Base-by-base conservation (phyloP, 768 basidiomycete species). In the Cystofilobasidium ferigula region DNA sequence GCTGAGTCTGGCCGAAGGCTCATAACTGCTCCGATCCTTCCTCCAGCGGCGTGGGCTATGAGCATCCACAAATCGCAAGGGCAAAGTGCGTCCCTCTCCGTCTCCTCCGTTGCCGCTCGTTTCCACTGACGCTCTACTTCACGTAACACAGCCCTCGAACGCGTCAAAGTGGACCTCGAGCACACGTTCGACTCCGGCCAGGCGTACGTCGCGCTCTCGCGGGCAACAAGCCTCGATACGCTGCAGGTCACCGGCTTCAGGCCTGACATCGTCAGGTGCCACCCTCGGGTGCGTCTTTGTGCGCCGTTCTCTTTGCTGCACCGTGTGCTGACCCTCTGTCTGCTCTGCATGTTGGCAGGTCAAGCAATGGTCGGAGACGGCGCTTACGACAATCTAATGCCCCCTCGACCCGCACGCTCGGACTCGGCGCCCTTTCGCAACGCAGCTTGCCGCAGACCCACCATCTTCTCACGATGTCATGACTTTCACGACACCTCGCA, bases 1-100 rank as follows among this genome's bases (percentile, higher is more conserved):
- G 38, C 45, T 45, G 4, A 24, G 13, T 8, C 9, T 48, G 4
- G 14, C 2, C 3, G 34, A 3, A 26, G 48, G 7, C 12, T 32
- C 14, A 35, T 1, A 7, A 35, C 24, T 95, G 34, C 92, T 94
- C 65, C 80, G 1, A 30, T 1, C 5, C 53, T 6, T 5, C 24
- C 28, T n/a, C 24, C 24, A 66, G 64, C 94, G 45, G 82, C 92
- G 0, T 98, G 93, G 94, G 93, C 94, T 0, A 94, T 97, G 89
- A 34, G 69, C 53, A 98, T 98, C 69, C 95, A 99, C 76, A 99
- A 99, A 74, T 88, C 87, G 13, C 95, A 99, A 75, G 95, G 95
- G 8, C 95, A 98, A 76, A 99, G 56, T 24, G 53, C 28, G 61
- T 62, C 26, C 6, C 26, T 22, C 32, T 3, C 8, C 32, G n/a